Base-by-base conservation (phyloP, 805 yeast species). In the Wickerhamomyces silvicola region DNA sequence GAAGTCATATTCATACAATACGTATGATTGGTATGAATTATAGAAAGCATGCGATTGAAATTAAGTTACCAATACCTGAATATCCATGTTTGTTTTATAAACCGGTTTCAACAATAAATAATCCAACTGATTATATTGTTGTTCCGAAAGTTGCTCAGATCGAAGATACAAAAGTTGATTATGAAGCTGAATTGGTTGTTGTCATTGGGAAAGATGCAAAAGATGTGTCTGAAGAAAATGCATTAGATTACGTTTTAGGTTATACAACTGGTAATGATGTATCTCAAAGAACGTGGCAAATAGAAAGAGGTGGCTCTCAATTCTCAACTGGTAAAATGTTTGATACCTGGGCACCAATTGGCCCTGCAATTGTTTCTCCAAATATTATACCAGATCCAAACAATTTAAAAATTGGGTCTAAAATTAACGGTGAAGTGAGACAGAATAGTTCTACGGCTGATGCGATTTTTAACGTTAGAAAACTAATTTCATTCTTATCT, bases 221-320 rank as follows among this genome's bases (percentile, higher is more conserved):
- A 35, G 57, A 69, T 38, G 70, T 73, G 15, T 30, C 58, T 12
- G 57, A 46, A 13, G 62, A 52, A 13, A 57, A 68, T 13, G 78
- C 77, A 5, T 48, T 63, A 30, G 55, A 61, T 28, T 59, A 70
- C 37, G 67, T 73, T 4, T 48, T 70, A 13, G 80, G 80, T 7
- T 73, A 69, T 48, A 46, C 73, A 3, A 64, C 65, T 14, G 78
- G 78, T 5, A 70, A 74, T 48, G 80, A 73, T 45, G 70, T 73
- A 8, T 68, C 75, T 10, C 75, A 70, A 42, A 57, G 79, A 34
- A 64, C 63, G n/a, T 72, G 78, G 78, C 78, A 74, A 45, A 56
- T 62, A 29, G 59, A 64, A 30, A 56, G 66, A 22, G 75, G 75
- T 21, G 75, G 76, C 4, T 60, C 73, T 13, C 79, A 73, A 41